Conservation (phyloP, 257 asterid genomes). For the Osmanthus fragrans region DNA sequence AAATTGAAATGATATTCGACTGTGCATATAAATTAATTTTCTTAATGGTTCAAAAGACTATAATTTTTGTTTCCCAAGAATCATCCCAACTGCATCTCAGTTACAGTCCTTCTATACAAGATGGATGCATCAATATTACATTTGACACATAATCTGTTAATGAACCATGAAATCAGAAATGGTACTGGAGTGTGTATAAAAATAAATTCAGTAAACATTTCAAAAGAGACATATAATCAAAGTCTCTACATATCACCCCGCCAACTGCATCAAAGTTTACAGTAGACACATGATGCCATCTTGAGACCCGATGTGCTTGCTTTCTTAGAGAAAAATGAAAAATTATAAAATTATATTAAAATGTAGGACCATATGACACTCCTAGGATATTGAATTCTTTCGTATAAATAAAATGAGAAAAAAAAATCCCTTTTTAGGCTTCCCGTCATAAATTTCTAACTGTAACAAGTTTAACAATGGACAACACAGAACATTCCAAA, state of each 20-base stretch:
- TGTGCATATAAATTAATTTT: too few relatives aligned
- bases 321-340: not conserved
- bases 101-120: too few relatives aligned
- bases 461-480: not conserved
- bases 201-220: not conserved
- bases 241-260: not conserved
- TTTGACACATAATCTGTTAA: not conserved
- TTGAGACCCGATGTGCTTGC: not conserved
- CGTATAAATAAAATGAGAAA: slow-evolving; percentile 3
- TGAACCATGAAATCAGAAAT: not conserved
- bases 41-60: not conserved
- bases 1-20: not conserved
- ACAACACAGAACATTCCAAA: not conserved
- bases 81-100: not conserved
- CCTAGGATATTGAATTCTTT: not conserved
- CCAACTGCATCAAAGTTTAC: not conserved
- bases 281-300: not conserved
- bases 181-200: not conserved
- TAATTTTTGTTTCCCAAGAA: not conserved
- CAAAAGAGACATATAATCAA: not conserved
- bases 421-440: not conserved
- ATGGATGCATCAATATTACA: not conserved
- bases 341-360: too few relatives aligned
- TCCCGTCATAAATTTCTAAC: not conserved
- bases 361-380: not conserved